These are phyloP conservation scores for Cercospora sp. DNA, from an alignment of 2,329 filamentous ascomycete species.

Conservation along the genomic window DNA sequence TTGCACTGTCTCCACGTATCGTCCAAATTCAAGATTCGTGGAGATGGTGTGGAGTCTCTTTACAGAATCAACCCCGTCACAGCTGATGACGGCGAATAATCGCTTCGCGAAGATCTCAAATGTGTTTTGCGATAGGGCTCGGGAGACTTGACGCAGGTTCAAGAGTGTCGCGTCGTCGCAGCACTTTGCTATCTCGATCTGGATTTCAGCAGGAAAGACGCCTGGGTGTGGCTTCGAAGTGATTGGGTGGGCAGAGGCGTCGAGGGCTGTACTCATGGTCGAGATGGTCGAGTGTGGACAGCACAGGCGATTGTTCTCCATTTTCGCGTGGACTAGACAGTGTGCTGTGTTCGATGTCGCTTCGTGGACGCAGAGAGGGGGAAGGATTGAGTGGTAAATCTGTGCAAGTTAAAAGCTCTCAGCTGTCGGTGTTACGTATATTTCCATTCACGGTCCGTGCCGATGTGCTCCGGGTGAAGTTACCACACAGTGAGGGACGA, in stretches of 20 bases:
- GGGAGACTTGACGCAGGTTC: not conserved
- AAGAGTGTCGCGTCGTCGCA: not conserved
- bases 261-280: not conserved
- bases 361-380: not conserved
- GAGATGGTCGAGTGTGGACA: not conserved
- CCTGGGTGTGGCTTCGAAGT: not conserved
- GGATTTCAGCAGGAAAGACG: not conserved
- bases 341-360: not conserved
- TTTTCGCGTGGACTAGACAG: not conserved
- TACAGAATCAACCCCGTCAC: not conserved
- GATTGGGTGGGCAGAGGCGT: not conserved
- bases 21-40: not conserved
- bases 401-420: too few relatives aligned
- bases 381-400: not conserved
- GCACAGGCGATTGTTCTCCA: not conserved
- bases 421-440: not conserved
- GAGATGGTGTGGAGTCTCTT: not conserved
- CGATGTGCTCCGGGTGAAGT: not conserved
- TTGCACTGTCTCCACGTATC: not conserved
- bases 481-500: not conserved
- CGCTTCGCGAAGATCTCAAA: not conserved
- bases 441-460: not conserved
- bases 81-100: not conserved
- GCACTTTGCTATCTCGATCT: not conserved
- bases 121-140: not conserved